Evolutionary conservation across 805 yeast species (phyloP).

Genomic region (Metschnikowia noctiluminum): DNA sequence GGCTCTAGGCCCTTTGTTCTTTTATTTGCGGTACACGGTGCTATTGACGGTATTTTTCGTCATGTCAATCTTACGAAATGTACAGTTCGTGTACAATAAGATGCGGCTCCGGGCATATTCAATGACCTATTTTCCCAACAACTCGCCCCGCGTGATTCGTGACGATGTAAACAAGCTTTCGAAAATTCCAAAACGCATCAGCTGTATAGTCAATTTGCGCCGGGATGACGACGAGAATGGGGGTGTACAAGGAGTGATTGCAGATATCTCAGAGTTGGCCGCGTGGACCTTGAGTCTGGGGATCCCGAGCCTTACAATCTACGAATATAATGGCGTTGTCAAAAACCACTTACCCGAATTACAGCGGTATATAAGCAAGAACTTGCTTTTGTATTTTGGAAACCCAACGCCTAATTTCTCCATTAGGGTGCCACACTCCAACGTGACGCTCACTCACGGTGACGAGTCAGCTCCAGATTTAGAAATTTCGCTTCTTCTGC

Average conservation of each 20-base stretch:
- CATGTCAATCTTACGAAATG: conserved; percentile 53
- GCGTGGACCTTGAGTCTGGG: conserved; percentile 95
- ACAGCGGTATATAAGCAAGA: conserved; percentile 52
- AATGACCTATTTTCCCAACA: conserved; percentile 58
- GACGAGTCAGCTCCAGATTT: conserved; percentile 42
- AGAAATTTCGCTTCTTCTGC: conserved; percentile 63
- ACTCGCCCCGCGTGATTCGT: conserved; percentile 81
- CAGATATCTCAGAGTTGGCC: conserved; percentile 69
- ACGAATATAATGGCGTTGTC: conserved; percentile 74
- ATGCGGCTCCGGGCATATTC: conserved; percentile 55
- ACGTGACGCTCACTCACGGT: conserved; percentile 35
- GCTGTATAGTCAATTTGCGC: conserved; percentile 70
- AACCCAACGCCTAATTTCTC: conserved; percentile 61
- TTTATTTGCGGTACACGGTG: conserved; percentile 13
- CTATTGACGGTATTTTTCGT: conserved; percentile 51
- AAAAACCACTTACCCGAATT: conserved; percentile 42
- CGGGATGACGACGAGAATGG: conserved; percentile 84
- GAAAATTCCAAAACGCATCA: conserved; percentile 75
- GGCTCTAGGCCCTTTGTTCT: conserved; percentile 1
- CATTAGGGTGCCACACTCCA: conserved; percentile 66
- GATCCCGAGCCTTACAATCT: conserved; percentile 63
- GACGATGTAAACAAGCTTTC: conserved; percentile 70
- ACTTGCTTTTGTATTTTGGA: conserved; percentile 72
- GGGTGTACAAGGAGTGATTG: conserved; percentile 77
- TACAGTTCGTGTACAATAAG: conserved; percentile 50